Conservation (phyloP, 2,329 filamentous ascomycete genomes). For the Incumbomyces delicatus region DNA sequence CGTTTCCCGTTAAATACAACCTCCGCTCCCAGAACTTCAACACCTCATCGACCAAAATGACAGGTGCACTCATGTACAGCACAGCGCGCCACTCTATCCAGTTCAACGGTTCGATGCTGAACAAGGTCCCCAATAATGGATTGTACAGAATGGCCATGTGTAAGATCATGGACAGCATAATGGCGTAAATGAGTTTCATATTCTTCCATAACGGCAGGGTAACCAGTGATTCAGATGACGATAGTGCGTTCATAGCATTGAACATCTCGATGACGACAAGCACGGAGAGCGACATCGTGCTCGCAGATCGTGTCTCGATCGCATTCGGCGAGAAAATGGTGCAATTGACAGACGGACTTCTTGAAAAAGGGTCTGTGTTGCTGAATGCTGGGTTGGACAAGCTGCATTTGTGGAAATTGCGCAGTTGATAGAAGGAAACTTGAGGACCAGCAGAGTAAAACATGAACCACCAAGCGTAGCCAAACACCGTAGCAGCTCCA, state of each 20-base stretch:
- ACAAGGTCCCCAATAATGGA: constrained; percentile 76
- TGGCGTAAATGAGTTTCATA: constrained; percentile 95
- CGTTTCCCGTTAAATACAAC: constrained; percentile 40
- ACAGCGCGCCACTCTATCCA: constrained; percentile 89
- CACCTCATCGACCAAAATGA: constrained; percentile 76
- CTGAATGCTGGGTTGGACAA: constrained; percentile 49
- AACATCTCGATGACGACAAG: constrained; percentile 99
- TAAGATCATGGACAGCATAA: constrained; percentile 81
- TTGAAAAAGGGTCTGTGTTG: neutral
- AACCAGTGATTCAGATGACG: constrained; percentile 84
- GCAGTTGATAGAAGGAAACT: constrained; percentile 80
- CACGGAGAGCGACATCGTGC: constrained; percentile 81
- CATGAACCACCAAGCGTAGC: constrained; percentile 99
- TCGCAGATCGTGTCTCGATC: constrained; percentile 65
- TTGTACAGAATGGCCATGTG: constrained; percentile 92
- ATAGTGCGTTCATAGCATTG: constrained; percentile 96
- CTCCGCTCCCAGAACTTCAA: constrained; percentile 69
- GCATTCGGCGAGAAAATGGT: constrained; percentile 80
- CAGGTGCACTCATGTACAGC: constrained; percentile 74
- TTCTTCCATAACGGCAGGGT: constrained; percentile 96
- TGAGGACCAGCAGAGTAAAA: constrained; percentile 83
- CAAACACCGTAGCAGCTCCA: constrained; percentile 84
- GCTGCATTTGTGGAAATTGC: constrained; percentile 89
- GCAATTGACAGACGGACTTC: constrained; percentile 68
- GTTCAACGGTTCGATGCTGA: constrained; percentile 82